Conservation (phyloP, 768 basidiomycete species). For the Daedaleopsis nitida region DNA sequence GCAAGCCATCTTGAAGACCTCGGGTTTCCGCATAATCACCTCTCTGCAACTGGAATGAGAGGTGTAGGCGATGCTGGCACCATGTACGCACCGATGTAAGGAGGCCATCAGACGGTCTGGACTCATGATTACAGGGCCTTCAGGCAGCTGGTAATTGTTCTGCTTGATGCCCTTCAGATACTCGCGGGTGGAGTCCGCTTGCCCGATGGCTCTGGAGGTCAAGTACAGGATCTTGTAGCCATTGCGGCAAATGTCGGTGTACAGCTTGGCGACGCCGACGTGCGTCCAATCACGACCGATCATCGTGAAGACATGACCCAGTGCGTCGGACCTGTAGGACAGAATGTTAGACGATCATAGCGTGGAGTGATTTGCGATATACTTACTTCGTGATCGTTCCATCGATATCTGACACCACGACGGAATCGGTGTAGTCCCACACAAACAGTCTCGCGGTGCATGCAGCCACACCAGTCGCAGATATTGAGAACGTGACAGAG, state of each 20-base stretch:
- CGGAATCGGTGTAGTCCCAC: conserved; percentile 88
- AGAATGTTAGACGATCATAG: not conserved
- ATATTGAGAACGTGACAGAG: conserved; percentile 90
- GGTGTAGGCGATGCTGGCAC: not conserved
- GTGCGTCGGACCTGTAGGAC: conserved; percentile 78
- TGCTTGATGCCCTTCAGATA: conserved; percentile 95
- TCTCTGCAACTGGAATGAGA: conserved; percentile 55
- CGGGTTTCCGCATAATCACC: conserved; percentile 98
- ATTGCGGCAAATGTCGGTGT: conserved; percentile 92
- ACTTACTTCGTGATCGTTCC: conserved; percentile 97
- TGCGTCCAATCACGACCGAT: conserved; percentile 99
- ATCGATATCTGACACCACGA: conserved; percentile 97
- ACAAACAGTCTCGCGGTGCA: conserved; percentile 94
- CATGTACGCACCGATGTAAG: conserved; percentile 73
- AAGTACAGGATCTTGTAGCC: conserved; percentile 99
- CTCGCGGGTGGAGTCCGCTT: conserved; percentile 94
- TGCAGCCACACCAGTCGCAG: conserved; percentile 75
- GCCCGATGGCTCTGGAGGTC: conserved; percentile 95
- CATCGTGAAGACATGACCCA: conserved; percentile 96
- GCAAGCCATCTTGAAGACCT: conserved; percentile 99
- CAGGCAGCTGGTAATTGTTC: conserved; percentile 94
- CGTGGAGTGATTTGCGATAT: too few relatives aligned
- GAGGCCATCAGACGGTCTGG: conserved; percentile 95
- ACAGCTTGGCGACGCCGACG: conserved; percentile 93
- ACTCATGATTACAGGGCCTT: conserved; percentile 98